Evolutionary conservation across 169 alveolate genomes (phyloP).

Genomic region (Plasmodium chabaudi): DNA sequence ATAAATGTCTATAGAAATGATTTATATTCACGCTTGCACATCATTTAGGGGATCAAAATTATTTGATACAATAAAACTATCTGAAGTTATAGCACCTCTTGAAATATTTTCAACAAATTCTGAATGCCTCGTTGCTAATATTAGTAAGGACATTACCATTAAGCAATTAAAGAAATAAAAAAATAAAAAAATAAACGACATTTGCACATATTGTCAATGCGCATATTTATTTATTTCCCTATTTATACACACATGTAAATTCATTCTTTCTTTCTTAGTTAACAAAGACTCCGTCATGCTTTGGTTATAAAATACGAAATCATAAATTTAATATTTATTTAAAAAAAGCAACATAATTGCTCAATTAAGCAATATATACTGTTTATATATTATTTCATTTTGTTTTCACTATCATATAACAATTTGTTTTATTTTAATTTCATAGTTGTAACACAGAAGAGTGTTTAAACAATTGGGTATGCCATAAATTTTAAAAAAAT

Average conservation of each 20-base stretch:
- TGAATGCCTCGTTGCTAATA: slow-evolving; percentile 56
- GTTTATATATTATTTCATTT: not conserved
- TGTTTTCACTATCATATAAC: not conserved
- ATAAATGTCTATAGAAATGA: too few relatives aligned
- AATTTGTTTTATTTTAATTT: not conserved
- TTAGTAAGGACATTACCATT: slow-evolving; percentile 16
- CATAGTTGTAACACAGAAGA: slow-evolving; percentile 2
- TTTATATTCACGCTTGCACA: not conserved
- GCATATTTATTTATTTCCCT: not conserved
- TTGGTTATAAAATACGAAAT: slow-evolving; percentile 18
- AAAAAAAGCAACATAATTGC: not conserved
- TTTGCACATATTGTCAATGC: not conserved
- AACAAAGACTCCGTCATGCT: slow-evolving; percentile 56
- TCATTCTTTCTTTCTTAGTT: slow-evolving; percentile 14
- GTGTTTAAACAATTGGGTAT: not conserved
- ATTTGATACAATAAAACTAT: slow-evolving; percentile 22
- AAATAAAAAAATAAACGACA: not conserved
- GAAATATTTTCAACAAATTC: slow-evolving; percentile 51
- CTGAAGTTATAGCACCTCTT: slow-evolving; percentile 55
- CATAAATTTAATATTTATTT: too few relatives aligned
- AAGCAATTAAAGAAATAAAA: not conserved
- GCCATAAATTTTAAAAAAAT: not conserved
- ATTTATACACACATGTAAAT: not conserved
- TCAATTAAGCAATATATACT: not conserved
- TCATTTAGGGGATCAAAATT: slow-evolving; percentile 42